phyloP scores from a whole-genome alignment of 1,284 basidiomycete species.

The Moniliella sp. region DNA sequence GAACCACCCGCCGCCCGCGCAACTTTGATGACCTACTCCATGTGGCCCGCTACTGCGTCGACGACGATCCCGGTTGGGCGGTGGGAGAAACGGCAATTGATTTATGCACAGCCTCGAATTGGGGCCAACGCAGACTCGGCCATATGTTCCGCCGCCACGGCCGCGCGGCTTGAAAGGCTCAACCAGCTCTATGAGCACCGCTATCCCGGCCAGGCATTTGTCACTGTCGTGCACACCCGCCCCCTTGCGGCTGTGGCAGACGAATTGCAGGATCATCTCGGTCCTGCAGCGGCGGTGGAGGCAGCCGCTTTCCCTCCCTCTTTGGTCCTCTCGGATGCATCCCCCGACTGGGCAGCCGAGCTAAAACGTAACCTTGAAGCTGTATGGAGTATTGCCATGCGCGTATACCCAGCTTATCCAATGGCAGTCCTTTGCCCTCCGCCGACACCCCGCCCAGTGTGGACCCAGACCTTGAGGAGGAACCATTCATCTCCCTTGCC shows the following conservation, averaged over 20 bases:
- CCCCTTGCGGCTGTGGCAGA: constrained; percentile 39
- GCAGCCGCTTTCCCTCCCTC: not conserved
- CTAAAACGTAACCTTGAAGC: constrained; percentile 19
- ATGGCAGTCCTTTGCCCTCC: no score
- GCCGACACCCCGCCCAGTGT: no score
- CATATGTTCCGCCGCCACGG: no score
- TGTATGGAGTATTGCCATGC: constrained; percentile 27
- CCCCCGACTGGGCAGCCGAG: constrained; percentile 16
- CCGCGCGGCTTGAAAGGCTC: constrained; percentile 8
- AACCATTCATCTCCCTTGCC: constrained; percentile 25
- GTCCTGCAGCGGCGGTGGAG: constrained; percentile 6
- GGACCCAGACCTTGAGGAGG: no score
- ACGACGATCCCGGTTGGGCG: constrained; percentile 29
- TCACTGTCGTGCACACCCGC: constrained; percentile 24
- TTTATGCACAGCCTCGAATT: constrained; percentile 18
- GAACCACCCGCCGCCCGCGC: constrained; percentile 15
- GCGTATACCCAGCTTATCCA: no score
- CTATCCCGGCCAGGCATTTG: constrained; percentile 24
- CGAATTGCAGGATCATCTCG: constrained; percentile 12
- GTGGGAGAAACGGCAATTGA: constrained; percentile 9
- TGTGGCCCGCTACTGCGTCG: constrained; percentile 22
- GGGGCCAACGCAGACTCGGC: no score
- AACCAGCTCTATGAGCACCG: constrained; percentile 22
- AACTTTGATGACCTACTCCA: constrained; percentile 26
- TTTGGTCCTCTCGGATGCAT: constrained; percentile 1